phyloP scores from a whole-genome alignment of 1,139 yeast species.

The Geotrichum europaeum region DNA sequence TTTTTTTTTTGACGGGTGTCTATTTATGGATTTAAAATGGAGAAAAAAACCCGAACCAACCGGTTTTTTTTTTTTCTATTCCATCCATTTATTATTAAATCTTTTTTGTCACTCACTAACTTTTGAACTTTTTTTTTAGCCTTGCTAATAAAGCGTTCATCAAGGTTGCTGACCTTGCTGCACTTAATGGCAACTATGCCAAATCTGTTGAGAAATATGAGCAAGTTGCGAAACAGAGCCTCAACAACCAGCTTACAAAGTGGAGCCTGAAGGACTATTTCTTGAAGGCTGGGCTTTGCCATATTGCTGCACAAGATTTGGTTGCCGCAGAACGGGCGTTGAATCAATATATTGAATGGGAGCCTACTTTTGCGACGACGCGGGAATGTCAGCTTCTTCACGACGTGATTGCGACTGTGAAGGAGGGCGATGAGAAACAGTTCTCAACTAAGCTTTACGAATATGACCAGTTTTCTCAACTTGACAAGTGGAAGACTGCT shows the following conservation, averaged over 20 bases:
- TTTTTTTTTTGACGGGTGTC: not conserved
- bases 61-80: not conserved
- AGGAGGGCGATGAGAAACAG: constrained; percentile 72
- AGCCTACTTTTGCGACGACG: constrained; percentile 70
- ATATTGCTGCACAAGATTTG: constrained; percentile 69
- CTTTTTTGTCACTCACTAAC: not conserved
- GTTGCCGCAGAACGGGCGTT: constrained; percentile 79
- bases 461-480: constrained; percentile 79
- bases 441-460: constrained; percentile 73
- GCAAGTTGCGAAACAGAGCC: constrained; percentile 64
- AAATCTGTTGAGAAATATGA: constrained; percentile 75
- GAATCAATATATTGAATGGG: constrained; percentile 61
- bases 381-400: constrained; percentile 64
- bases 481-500: constrained; percentile 91
- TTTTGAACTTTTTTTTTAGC: not conserved
- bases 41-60: not conserved
- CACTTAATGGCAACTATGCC: constrained; percentile 63
- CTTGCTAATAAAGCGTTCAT: constrained; percentile 81
- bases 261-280: constrained; percentile 94
- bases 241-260: constrained; percentile 69
- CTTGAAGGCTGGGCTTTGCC: constrained; percentile 74
- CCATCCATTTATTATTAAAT: not conserved
- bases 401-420: constrained; percentile 64
- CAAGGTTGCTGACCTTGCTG: constrained; percentile 85
- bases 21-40: not conserved